Conservation (phyloP, 2,329 filamentous ascomycete species). For the Neopestalotiopsis sp. region DNA sequence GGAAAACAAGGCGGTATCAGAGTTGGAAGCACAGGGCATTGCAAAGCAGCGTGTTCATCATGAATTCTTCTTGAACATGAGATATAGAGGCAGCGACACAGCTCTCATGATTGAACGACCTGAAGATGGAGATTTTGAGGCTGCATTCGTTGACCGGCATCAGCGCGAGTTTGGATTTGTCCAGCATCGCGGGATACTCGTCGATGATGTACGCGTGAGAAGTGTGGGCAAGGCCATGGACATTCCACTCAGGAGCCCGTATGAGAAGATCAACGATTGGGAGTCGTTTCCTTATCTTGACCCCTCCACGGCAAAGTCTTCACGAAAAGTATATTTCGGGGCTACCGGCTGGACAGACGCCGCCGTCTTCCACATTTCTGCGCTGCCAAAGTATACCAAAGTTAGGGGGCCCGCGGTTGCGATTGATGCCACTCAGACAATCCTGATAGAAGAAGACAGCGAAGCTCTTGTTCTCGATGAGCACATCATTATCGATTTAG, state of each 20-base stretch:
- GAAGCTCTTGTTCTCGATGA: constrained; percentile 37
- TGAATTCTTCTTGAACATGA: constrained; percentile 48
- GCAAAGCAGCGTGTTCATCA: constrained; percentile 17
- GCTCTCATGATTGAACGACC: constrained; percentile 51
- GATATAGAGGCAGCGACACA: constrained; percentile 55
- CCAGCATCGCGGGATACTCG: constrained; percentile 40
- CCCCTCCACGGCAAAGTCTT: constrained; percentile 13
- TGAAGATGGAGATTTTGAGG: constrained; percentile 39
- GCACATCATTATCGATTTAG: constrained; percentile 42
- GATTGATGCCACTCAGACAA: constrained; percentile 75
- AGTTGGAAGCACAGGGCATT: constrained; percentile 27
- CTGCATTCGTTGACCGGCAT: constrained; percentile 42
- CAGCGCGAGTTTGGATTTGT: constrained; percentile 47
- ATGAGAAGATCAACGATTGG: constrained; percentile 1
- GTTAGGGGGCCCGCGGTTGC: constrained; percentile 53
- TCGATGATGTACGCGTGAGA: constrained; percentile 43
- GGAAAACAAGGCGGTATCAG: constrained; percentile 42
- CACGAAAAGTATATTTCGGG: constrained; percentile 7
- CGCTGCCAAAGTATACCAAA: constrained; percentile 25
- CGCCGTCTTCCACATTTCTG: constrained; percentile 33
- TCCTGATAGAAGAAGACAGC: constrained; percentile 62
- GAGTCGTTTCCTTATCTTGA: constrained; percentile 25
- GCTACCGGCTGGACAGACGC: constrained; percentile 30
- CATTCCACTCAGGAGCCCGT: constrained; percentile 5
- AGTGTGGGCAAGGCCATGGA: constrained; percentile 31